These are phyloP conservation scores for Penicillium sp. DNA, from an alignment of 2,329 filamentous ascomycete species.

Conservation along the genomic window DNA sequence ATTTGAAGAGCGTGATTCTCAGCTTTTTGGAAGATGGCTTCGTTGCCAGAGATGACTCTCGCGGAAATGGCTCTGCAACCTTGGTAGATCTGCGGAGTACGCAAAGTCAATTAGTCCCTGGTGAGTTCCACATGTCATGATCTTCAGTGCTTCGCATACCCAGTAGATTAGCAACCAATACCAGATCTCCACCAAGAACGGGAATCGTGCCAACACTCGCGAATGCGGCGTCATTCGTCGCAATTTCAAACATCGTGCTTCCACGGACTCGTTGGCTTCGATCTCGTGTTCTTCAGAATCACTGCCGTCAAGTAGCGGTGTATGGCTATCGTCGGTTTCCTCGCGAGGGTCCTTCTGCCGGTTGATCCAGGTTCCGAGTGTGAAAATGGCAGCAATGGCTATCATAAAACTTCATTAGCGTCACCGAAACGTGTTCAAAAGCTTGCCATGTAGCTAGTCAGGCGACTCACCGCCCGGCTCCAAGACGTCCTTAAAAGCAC, in stretches of 20 bases:
- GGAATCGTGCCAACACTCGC: constrained; percentile 27
- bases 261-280: too few species aligned
- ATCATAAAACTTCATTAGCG: too few species aligned
- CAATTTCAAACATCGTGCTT: too few species aligned
- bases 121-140: too few species aligned
- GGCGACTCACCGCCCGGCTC: constrained; percentile 9
- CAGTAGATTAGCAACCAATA: constrained; percentile 36
- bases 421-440: too few species aligned
- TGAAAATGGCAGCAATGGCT: constrained; percentile 10
- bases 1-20: constrained; percentile 44
- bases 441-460: neutral
- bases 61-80: constrained; percentile 46
- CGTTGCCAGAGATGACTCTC: constrained; percentile 40
- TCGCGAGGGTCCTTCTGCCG: too few species aligned
- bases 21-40: constrained; percentile 40
- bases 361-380: constrained; percentile 8
- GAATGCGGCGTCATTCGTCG: too few species aligned
- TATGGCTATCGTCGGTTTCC: too few species aligned
- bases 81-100: constrained; percentile 48
- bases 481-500: constrained; percentile 3
- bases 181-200: constrained; percentile 34
- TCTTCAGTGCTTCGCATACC: constrained; percentile 21
- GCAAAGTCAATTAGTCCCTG: too few species aligned
- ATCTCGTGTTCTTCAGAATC: too few species aligned
- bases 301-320: too few species aligned